Evolutionary conservation across 352 stramenopile species (phyloP), one percentile per base, ranked within the genome.

Genomic region (Paralagenidium karlingii): DNA sequence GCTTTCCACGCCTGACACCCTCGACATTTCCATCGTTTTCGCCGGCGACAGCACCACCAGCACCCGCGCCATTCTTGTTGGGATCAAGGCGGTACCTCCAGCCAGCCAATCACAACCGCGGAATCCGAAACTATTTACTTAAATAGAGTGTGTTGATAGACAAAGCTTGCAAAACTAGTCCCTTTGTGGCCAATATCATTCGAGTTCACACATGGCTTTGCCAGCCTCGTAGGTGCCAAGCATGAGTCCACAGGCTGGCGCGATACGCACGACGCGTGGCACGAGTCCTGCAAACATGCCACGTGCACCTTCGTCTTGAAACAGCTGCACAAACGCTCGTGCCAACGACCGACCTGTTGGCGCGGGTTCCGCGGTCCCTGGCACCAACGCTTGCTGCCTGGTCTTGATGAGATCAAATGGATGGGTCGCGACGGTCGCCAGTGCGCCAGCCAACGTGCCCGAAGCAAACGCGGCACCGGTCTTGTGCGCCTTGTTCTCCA

Each of bases 381-480:
- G 56, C 9, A 68, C 51, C 24, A 70, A 55, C 13, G 85, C 60
- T 48, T 92, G 77, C 32, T 65, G 58, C 12, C 88, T 68, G 10
- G 89, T 98, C 60, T 98, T 98, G 52, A 98, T 59, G 37, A 98
- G 89, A 58, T 98, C 91, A 45, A 97, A 94, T 22, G 93, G 91
- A 9, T 94, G 96, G 8, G 90, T 97, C n/a, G 65, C 51, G 11
- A 89, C 52, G 4, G 89, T 89, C 22, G 93, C 86, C 22, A 97
- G 57, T 0, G 78, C 53, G 27, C 90, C 88, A 0, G 82, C 73
- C 6, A 64, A 45, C 24, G 89, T 60, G 8, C 89, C 87, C 33
- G 82, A 77, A 3, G 95, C 33, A 36, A 98, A 87, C 9, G 85
- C 71, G 24, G 88, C 63, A 0, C 48, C 50, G 7, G 83, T 58